phyloP scores from a whole-genome alignment of 2,329 filamentous ascomycete genomes.

The Didymellaceae sp. region DNA sequence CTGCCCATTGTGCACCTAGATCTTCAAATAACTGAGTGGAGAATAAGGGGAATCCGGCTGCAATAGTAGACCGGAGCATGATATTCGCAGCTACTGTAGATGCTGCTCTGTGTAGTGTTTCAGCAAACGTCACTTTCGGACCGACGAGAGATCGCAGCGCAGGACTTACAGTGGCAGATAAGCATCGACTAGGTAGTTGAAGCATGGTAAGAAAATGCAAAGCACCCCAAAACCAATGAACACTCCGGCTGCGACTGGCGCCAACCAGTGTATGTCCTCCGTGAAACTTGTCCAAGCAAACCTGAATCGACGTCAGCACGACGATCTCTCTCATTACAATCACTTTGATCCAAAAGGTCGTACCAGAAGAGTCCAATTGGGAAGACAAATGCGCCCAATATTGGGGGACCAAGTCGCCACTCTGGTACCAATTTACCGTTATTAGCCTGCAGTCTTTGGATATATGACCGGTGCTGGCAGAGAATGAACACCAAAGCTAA shows the following conservation, averaged over 20 bases:
- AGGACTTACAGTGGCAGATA: constrained; percentile 1
- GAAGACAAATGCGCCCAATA: background rate
- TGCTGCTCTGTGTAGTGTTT: background rate
- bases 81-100: constrained; percentile 8
- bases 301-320: background rate
- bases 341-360: background rate
- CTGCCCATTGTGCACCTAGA: constrained; percentile 4
- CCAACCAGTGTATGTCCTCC: background rate
- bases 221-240: constrained; percentile 7
- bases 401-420: constrained; percentile 2
- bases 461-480: background rate
- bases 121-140: background rate
- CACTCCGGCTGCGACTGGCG: background rate
- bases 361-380: constrained; percentile 6
- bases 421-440: background rate
- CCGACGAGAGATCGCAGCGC: background rate
- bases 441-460: background rate
- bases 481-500: background rate
- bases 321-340: background rate
- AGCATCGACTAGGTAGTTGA: constrained; percentile 11
- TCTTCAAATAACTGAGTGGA: constrained; percentile 1
- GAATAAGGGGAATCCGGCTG: constrained; percentile 5
- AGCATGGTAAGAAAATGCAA: constrained; percentile 7
- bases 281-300: constrained; percentile 8
- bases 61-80: constrained; percentile 4